These are phyloP conservation scores for Cynanchum wilfordii DNA, from an alignment of 257 asterid species.

Conservation along the genomic window DNA sequence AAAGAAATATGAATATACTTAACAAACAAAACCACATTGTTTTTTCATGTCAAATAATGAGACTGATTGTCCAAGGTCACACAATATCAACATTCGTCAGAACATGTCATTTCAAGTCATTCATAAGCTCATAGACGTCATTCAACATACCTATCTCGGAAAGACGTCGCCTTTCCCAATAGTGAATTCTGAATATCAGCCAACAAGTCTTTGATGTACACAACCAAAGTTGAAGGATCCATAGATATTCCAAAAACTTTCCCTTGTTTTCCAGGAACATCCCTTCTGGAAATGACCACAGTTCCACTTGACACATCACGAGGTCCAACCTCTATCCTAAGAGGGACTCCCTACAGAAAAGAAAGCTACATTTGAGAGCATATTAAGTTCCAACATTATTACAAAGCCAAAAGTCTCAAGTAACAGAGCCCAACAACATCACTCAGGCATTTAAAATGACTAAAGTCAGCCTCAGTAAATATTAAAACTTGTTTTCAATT, in stretches of 20 bases:
- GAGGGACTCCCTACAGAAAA: conserved; percentile 80
- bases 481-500: background rate
- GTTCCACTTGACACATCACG: conserved; percentile 79
- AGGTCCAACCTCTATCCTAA: conserved; percentile 94
- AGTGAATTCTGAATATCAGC: conserved; percentile 79
- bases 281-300: conserved; percentile 87
- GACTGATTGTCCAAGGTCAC: background rate
- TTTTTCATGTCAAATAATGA: background rate
- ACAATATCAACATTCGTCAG: background rate
- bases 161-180: conserved; percentile 60
- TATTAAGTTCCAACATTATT: background rate
- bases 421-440: background rate
- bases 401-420: background rate
- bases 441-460: background rate
- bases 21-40: background rate
- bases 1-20: background rate
- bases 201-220: conserved; percentile 57
- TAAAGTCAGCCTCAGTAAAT: background rate
- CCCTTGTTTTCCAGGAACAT: conserved; percentile 93
- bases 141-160: conserved; percentile 67
- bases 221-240: conserved; percentile 68
- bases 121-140: background rate
- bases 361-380: conserved; percentile 15
- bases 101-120: background rate
- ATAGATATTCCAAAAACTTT: conserved; percentile 89